Percentiles rank a stretch among this genome's conserved stretches.
phyloP scores from a whole-genome alignment of 1,284 basidiomycete species.

The Cryptococcus floricola region DNA sequence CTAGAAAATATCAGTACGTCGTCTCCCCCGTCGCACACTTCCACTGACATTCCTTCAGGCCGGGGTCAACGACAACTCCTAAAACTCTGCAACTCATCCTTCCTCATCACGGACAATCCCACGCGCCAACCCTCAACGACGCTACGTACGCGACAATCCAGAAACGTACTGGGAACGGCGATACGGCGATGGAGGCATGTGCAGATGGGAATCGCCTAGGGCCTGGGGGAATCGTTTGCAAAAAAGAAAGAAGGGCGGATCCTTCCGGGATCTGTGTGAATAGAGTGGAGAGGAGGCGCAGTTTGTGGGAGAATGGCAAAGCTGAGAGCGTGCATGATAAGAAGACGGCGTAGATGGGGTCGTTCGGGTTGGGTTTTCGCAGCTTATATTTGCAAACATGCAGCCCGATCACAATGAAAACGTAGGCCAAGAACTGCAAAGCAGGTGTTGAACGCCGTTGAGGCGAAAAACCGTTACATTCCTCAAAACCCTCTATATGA shows the following conservation, averaged over 20 bases:
- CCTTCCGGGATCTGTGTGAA: conserved; percentile 48
- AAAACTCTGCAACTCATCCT: conserved; percentile 50
- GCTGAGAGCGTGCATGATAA: not conserved
- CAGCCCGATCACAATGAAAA: too few species aligned
- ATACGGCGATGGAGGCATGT: conserved; percentile 47
- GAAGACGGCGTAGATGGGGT: not conserved
- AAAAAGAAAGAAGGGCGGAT: conserved; percentile 39
- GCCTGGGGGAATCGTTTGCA: too few species aligned
- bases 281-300: conserved; percentile 49
- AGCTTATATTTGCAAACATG: too few species aligned
- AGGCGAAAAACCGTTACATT: not conserved
- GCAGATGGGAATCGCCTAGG: conserved; percentile 51
- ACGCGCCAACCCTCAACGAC: conserved; percentile 52
- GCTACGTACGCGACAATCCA: conserved; percentile 52
- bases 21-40: not conserved
- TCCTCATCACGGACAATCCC: conserved; percentile 56
- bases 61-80: conserved; percentile 56
- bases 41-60: conserved; percentile 37
- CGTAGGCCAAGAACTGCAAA: too few species aligned
- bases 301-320: conserved; percentile 26
- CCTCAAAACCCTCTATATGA: not conserved
- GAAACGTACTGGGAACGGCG: conserved; percentile 47
- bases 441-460: not conserved
- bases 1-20: conserved; percentile 35
- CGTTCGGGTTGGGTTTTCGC: too few species aligned